phyloP scores from a whole-genome alignment of 1,139 yeast species.

The Suhomyces anneliseae region DNA sequence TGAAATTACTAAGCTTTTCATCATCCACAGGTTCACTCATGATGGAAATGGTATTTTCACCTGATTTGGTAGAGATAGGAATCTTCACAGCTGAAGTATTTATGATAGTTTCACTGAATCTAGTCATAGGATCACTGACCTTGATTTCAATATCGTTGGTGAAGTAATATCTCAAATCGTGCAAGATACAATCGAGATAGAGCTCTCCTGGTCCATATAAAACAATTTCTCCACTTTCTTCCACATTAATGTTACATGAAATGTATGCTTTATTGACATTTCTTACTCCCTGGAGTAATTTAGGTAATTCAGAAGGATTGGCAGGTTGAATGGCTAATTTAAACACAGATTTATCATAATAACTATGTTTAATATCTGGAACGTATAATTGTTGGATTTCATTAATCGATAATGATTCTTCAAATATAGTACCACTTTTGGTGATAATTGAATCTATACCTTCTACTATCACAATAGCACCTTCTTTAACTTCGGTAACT shows the following conservation, averaged over 20 bases:
- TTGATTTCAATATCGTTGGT: conserved; percentile 67
- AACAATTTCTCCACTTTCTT: conserved; percentile 87
- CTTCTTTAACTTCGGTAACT: conserved; percentile 56
- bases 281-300: conserved; percentile 65
- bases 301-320: conserved; percentile 76
- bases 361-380: background rate
- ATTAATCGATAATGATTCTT: conserved; percentile 14
- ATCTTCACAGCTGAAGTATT: conserved; percentile 70
- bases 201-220: conserved; percentile 84
- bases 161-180: conserved; percentile 66
- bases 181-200: conserved; percentile 79
- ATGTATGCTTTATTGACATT: conserved; percentile 64
- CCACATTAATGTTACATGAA: conserved; percentile 66
- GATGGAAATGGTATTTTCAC: conserved; percentile 60
- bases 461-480: conserved; percentile 64
- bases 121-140: conserved; percentile 82
- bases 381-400: conserved; percentile 1
- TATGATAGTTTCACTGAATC: conserved; percentile 74
- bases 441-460: conserved; percentile 59
- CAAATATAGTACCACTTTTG: conserved; percentile 60
- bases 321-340: conserved; percentile 84
- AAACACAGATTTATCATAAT: conserved; percentile 38
- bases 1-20: conserved; percentile 50
- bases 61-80: conserved; percentile 56
- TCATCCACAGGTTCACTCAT: conserved; percentile 75